Percentiles rank a stretch among this genome's conserved stretches.
Evolutionary conservation across 2,329 filamentous ascomycete genomes (phyloP).

Genomic region (Colletotrichum sp.): DNA sequence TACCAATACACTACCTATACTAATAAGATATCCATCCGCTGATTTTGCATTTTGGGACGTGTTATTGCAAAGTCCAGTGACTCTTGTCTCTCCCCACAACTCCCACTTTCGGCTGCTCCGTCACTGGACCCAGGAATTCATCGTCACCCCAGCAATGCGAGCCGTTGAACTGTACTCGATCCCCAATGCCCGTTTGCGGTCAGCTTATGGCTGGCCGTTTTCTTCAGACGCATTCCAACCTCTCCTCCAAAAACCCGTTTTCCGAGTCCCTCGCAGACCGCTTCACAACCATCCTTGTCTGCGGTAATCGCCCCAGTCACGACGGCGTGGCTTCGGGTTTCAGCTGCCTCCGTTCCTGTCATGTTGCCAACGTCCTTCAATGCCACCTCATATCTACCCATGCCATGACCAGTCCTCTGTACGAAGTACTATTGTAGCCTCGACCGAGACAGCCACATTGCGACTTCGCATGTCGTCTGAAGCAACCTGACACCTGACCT

Average conservation of each 20-base stretch:
- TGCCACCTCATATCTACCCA: background rate
- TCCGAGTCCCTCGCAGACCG: background rate
- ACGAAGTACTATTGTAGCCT: background rate
- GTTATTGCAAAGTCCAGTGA: background rate
- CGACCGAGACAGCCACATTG: background rate
- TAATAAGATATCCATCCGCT: background rate
- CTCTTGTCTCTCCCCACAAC: background rate
- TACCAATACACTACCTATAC: background rate
- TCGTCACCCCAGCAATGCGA: background rate
- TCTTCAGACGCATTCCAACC: background rate
- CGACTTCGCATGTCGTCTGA: background rate
- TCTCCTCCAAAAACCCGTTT: background rate
- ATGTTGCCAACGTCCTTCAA: background rate
- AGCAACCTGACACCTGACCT: background rate
- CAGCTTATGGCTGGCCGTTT: background rate
- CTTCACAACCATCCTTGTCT: background rate
- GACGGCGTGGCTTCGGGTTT: background rate
- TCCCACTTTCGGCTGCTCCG: background rate
- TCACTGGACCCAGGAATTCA: background rate
- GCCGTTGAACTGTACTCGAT: background rate
- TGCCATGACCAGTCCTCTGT: background rate
- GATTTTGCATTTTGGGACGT: background rate
- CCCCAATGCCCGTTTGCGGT: background rate
- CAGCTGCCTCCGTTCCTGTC: background rate
- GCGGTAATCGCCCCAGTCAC: background rate